Percentiles rank a stretch among this genome's conserved stretches.
phyloP scores from a whole-genome alignment of 164 flowering plant genomes.

The Chloranthus sessilifolius region DNA sequence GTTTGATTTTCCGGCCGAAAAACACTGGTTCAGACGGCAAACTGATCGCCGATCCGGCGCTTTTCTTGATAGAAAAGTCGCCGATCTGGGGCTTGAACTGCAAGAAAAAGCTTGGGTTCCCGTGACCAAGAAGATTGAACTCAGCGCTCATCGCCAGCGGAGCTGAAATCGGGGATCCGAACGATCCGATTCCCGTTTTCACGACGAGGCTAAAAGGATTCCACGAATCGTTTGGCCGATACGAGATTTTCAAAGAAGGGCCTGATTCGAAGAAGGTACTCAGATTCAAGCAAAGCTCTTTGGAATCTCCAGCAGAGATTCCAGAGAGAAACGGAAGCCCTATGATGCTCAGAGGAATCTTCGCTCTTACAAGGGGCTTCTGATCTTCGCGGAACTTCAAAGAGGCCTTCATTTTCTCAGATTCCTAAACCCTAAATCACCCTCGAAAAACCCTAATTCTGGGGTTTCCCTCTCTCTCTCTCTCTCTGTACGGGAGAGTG shows the following conservation, averaged over 20 bases:
- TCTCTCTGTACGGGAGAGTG: too few species aligned
- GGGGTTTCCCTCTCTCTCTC: too few species aligned
- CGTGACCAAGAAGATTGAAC: constrained; percentile 43
- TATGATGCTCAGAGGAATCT: constrained; percentile 54
- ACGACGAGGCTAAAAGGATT: constrained; percentile 59
- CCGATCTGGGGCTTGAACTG: constrained; percentile 62
- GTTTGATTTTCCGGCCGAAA: constrained; percentile 22
- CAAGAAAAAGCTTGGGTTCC: constrained; percentile 59
- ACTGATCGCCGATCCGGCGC: constrained; percentile 8
- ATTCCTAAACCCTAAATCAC: too few species aligned
- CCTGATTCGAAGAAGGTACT: constrained; percentile 64
- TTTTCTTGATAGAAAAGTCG: constrained; percentile 55
- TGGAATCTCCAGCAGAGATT: constrained; percentile 54
- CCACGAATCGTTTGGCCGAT: constrained; percentile 62
- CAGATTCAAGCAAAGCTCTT: constrained; percentile 53
- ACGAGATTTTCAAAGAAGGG: constrained; percentile 47
- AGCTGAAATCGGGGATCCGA: constrained; percentile 58
- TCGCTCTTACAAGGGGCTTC: constrained; percentile 60
- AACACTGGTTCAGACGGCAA: background rate
- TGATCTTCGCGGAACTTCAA: constrained; percentile 68
- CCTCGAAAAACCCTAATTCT: too few species aligned
- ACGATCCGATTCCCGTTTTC: constrained; percentile 60
- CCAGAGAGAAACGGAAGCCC: constrained; percentile 70
- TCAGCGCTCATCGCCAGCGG: constrained; percentile 66
- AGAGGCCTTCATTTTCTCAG: constrained; percentile 68